A percentile compares a stretch with the other conserved stretches of the same genome.
phyloP scores from a whole-genome alignment of 2,329 filamentous ascomycete species.

The Aspergillus oerlinghausenensis region DNA sequence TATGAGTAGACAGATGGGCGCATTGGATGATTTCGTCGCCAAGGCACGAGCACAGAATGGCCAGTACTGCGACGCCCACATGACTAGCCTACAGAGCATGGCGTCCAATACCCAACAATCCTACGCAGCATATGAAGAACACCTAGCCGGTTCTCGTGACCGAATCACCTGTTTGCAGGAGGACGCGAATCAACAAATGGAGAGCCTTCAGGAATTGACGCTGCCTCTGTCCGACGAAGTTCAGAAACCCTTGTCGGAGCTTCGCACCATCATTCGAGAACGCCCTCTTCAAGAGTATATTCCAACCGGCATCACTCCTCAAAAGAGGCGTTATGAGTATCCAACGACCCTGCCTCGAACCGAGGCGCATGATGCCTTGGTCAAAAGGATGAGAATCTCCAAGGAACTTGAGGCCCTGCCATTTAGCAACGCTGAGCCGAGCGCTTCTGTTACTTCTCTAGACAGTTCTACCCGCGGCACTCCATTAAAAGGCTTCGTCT shows the following conservation, averaged over 20 bases:
- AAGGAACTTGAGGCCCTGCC: conserved; percentile 29
- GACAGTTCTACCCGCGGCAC: conserved; percentile 28
- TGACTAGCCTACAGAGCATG: conserved; percentile 61
- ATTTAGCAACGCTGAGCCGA: conserved; percentile 26
- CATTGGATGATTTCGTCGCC: conserved; percentile 84
- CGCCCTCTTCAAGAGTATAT: conserved; percentile 72
- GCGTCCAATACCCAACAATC: conserved; percentile 67
- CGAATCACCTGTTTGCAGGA: conserved; percentile 65
- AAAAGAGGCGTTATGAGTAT: conserved; percentile 76
- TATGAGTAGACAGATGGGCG: conserved; percentile 81
- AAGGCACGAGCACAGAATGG: conserved; percentile 77
- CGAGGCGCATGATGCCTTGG: conserved; percentile 54
- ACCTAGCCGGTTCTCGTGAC: conserved; percentile 65
- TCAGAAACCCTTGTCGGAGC: conserved; percentile 63
- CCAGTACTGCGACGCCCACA: conserved; percentile 66
- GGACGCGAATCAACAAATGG: conserved; percentile 60
- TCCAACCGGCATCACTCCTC: conserved; percentile 80
- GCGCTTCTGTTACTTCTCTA: conserved; percentile 8
- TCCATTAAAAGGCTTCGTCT: conserved; percentile 50
- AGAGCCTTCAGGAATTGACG: conserved; percentile 56
- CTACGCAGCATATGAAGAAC: conserved; percentile 64
- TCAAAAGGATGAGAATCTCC: conserved; percentile 48
- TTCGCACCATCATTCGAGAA: conserved; percentile 64
- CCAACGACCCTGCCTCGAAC: conserved; percentile 76
- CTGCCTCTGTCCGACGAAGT: conserved; percentile 56